Evolutionary conservation across 306 rosid species (phyloP), one percentile per base, ranked within the genome.

Genomic region (Rubus idaeus): DNA sequence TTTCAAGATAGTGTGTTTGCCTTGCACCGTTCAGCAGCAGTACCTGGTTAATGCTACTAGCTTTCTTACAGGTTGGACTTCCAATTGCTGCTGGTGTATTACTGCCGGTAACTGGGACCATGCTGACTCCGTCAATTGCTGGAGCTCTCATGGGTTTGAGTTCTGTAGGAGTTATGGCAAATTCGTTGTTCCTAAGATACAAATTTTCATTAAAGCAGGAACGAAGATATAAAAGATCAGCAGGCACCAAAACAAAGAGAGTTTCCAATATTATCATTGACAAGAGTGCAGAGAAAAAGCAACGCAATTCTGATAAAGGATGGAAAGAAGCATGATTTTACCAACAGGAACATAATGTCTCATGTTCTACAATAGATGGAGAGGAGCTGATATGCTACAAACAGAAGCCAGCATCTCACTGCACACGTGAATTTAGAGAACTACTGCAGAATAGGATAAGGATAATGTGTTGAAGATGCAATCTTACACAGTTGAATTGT

Each of bases 101-200:
- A 89, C 87, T 91, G 75, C 98, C 97, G 14, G 70, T 90, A 68
- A 91, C 90, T 57, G 97, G 98, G 66, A 89, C 94, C 47, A 77
- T 91, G 82, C 84, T 94, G 85, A 94, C 95, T 77, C 98, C 98
- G 61, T 94, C 97, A 63, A 94, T 94, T 61, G 98, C 98, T 6
- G 98, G 98, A 80, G 98, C 97, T 21, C 91, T 94, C 52, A 90
- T 94, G 98, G 97, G 96, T 40, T 76, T 94, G 78, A 90, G 97
- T 83, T 94, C 97, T 78, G 76, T 91, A 51, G 97, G 97, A 44
- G 98, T 94, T 78, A 90, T 88, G 88, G 85, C 90, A 57, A 94
- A 94, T 90, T 94, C 97, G 3, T 84, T 94, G 68, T 85, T 90
- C 78, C 76, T 94, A 80, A 91, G 98, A 83, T 82, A 78, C 77